Evolutionary conservation across 495 filamentous ascomycete genomes (phyloP), one percentile per base, ranked within the genome.

Genomic region (Xylaria intraflava): DNA sequence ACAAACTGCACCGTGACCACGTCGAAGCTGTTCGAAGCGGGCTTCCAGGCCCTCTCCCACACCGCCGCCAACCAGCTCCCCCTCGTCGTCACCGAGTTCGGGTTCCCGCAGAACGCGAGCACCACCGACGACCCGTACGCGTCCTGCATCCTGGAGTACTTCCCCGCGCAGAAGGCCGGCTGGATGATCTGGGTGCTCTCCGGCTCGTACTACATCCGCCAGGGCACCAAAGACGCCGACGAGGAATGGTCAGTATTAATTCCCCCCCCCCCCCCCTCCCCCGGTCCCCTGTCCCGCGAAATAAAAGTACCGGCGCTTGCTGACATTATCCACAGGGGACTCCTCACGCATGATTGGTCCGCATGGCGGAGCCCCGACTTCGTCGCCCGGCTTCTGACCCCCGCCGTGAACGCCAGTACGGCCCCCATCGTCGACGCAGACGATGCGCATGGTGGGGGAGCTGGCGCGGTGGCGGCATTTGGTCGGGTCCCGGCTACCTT

Each of bases 121-220:
- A 59, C 64, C 9, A 67, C 72, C 50, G 59, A 72, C 20, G 61
- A 69, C 14, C 56, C 69, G 0, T 83, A 80, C 53, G 65, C 70
- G 3, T 58, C 64, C 9, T 82, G 80, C 48, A 51, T 82, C 31
- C 57, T 68, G 14, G 59, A 68, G 17, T 80, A 72, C 55, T 62
- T 81, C 19, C 68, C 71, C 16, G 57, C 70, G 7, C 65, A 69
- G 36, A 63, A 76, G 27, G 69, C 74, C 1, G 79, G 78, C 6
- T 83, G 79, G 79, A 78, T 75, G 69, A 64, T 76, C 10, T 83
- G 80, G 80, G 71, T 71, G n/a, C 27, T 83, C 38, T 65, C 65
- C 7, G 79, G 78, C 20, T 80, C 75, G 38, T 82, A 81, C 54
- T 82, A 83, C 62, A 71, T 78, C 29, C 68, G 76, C 3, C 55